Base-by-base conservation (phyloP, 129 eudicot species). In the Centrapalus pauciflorus region DNA sequence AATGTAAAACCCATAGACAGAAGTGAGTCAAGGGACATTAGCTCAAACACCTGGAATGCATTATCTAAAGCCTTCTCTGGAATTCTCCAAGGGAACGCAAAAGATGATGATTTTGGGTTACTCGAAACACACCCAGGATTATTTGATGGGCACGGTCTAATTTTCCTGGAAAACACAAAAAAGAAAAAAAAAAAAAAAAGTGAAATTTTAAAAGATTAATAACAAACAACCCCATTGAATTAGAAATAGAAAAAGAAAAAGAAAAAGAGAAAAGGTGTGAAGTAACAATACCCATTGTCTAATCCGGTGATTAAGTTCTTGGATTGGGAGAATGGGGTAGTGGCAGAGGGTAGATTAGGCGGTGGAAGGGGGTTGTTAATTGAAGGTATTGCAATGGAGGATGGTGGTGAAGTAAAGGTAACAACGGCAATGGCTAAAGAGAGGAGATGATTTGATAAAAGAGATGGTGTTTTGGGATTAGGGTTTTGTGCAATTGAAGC, bases 71-170 rank as follows among this genome's bases (percentile, higher is more conserved):
- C 73, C 21, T 72, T 71, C 0, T 80, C 79, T 7, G 84, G 78
- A 70, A 92, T 73, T 57, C 61, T 69, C 98, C 95, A 88, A 1
- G 98, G 98, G 56, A 92, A 92, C 3, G 84, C 81, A 69, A 82
- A 88, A 32, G 84, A 79, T 8, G 96, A 79, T 0, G 98, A 85
- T 64, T 77, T 69, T 21, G 98, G 95, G 68, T 92, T 92, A 50
- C 90, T 92, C 4, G 98, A 83, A 27, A 92, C 79, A 64, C 98
- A 92, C 28, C 96, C 80, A 17, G 98, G 98, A 60, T 92, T 92
- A 11, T 80, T 81, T 4, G 98, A 81, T 4, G 98, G 98, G 55
- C 98, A 92, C 0, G 91, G 62, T 43, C 98, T 88, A 76, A 92
- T 92, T 41, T 84, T 92, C 58, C 97, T 90, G 84, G 77, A 77